Conservation (phyloP, 805 yeast genomes). For the Schizosaccharomyces pombe region DNA sequence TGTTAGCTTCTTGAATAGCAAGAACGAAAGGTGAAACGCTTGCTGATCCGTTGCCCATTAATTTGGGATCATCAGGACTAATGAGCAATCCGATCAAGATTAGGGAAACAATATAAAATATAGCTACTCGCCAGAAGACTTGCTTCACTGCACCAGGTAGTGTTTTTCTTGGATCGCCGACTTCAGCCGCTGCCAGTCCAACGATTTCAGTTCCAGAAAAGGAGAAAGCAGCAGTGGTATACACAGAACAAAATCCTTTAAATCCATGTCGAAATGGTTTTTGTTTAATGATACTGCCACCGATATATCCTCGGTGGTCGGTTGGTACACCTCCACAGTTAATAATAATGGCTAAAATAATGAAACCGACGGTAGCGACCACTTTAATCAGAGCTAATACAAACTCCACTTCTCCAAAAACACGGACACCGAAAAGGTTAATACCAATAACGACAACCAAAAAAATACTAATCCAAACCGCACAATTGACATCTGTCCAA, state of each 20-base stretch:
- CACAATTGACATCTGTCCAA: constrained; percentile 28
- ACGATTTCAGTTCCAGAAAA: constrained; percentile 55
- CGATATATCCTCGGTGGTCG: constrained; percentile 25
- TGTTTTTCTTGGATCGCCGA: constrained; percentile 39
- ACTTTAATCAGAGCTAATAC: constrained; percentile 45
- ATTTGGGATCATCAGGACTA: constrained; percentile 30
- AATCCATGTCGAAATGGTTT: constrained; percentile 35
- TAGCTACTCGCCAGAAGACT: constrained; percentile 58
- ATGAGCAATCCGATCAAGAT: constrained; percentile 44
- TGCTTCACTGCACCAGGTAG: constrained; percentile 58
- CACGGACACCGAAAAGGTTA: constrained; percentile 22
- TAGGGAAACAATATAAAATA: constrained; percentile 41
- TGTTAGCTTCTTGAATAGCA: constrained; percentile 43
- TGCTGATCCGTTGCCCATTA: constrained; percentile 31
- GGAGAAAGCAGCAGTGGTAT: constrained; percentile 56
- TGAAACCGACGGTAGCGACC: constrained; percentile 40
- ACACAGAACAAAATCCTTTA: constrained; percentile 52
- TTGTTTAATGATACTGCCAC: constrained; percentile 32
- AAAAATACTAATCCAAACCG: constrained; percentile 28
- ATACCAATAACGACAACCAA: constrained; percentile 23
- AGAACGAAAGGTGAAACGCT: constrained; percentile 56
- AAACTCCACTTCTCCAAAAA: constrained; percentile 28
- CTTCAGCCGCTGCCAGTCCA: constrained; percentile 59
- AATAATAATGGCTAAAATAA: constrained; percentile 35
- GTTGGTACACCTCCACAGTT: constrained; percentile 44